Evolutionary conservation across 768 basidiomycete genomes (phyloP).

Genomic region (Dentipellis fragilis): DNA sequence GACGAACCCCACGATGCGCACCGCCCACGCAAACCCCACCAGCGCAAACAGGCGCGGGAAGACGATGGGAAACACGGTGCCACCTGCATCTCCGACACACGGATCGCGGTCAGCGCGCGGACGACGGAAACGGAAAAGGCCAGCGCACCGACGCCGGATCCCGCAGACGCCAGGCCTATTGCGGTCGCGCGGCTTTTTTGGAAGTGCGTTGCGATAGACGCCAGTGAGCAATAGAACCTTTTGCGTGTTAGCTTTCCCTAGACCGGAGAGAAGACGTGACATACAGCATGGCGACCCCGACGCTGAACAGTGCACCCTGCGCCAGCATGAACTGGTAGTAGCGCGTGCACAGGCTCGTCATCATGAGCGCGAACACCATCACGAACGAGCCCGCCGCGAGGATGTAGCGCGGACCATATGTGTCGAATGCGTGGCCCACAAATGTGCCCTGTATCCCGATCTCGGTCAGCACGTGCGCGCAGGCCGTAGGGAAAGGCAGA

Average conservation of each 20-base stretch:
- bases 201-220: neutral
- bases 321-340: conserved; percentile 30
- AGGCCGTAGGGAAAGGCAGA: neutral
- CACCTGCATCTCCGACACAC: conserved; percentile 1
- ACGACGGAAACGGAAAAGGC: neutral
- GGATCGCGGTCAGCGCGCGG: neutral
- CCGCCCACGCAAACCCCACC: conserved; percentile 19
- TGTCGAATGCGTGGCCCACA: neutral
- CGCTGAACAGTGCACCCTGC: conserved; percentile 34
- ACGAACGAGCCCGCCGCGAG: conserved; percentile 11
- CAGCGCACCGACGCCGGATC: conserved; percentile 15
- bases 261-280: conserved; percentile 33
- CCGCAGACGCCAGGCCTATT: conserved; percentile 21
- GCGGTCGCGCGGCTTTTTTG: neutral
- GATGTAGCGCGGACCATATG: neutral
- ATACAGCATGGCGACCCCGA: conserved; percentile 34
- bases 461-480: neutral
- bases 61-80: conserved; percentile 21
- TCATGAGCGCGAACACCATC: conserved; percentile 10
- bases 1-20: conserved; percentile 19
- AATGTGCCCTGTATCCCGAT: neutral
- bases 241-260: conserved; percentile 33
- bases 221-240: conserved; percentile 35
- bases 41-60: conserved; percentile 16
- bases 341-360: conserved; percentile 10